These are phyloP conservation scores for Hypoxylon fragiforme DNA, from an alignment of 495 filamentous ascomycete species.

Conservation along the genomic window DNA sequence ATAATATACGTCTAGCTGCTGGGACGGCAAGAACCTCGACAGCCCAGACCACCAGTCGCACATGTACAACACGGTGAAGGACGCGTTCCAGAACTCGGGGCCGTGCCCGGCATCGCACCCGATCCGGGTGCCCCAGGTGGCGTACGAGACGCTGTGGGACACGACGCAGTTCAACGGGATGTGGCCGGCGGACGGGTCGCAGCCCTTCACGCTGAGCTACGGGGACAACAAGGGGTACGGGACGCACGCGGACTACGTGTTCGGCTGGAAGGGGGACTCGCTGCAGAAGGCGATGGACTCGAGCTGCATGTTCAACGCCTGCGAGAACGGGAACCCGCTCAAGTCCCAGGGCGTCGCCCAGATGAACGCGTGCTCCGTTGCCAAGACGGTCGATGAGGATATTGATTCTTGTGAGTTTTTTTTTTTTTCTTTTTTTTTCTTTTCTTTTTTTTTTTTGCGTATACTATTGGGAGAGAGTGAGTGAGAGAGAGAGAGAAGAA, in stretches of 20 bases:
- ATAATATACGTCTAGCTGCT: no score
- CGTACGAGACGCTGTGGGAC: slow-evolving; percentile 58
- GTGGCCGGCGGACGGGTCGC: slow-evolving; percentile 50
- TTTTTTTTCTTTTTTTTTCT: no score
- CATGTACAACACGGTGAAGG: slow-evolving; percentile 52
- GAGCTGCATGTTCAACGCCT: slow-evolving; percentile 50
- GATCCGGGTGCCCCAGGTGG: slow-evolving; percentile 49
- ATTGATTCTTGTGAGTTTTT: slow-evolving; percentile 51
- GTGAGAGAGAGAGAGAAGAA: no score
- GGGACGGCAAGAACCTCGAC: slow-evolving; percentile 63
- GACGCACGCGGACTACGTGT: slow-evolving; percentile 53
- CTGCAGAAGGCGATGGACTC: slow-evolving; percentile 51
- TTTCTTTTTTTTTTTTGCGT: no score
- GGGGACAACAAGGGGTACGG: slow-evolving; percentile 51
- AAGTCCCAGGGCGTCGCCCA: slow-evolving; percentile 48
- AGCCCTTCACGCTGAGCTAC: slow-evolving; percentile 52
- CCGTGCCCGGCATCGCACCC: slow-evolving; percentile 57
- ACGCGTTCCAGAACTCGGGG: slow-evolving; percentile 48
- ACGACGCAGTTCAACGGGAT: slow-evolving; percentile 50
- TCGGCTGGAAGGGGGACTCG: slow-evolving; percentile 51
- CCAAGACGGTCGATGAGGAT: slow-evolving; percentile 47
- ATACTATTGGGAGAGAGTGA: no score
- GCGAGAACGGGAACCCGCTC: slow-evolving; percentile 48
- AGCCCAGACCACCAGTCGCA: slow-evolving; percentile 60
- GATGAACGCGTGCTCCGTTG: slow-evolving; percentile 50